Percentiles rank a stretch among this genome's conserved stretches.
Evolutionary conservation across 257 asterid genomes (phyloP).

Genomic region (Nicotiana benthamiana): DNA sequence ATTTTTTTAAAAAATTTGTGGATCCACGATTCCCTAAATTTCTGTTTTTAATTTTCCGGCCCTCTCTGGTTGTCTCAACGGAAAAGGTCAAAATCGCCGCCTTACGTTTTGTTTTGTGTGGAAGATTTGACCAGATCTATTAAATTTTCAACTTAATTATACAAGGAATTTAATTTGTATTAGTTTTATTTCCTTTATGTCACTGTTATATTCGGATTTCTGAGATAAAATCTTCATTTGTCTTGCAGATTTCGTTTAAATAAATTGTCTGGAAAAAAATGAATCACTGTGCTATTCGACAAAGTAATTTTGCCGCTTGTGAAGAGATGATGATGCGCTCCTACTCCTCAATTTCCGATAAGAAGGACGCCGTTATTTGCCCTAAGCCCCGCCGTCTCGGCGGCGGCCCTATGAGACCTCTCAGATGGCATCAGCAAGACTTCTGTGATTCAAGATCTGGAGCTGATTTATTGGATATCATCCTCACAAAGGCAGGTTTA

Average conservation of each 20-base stretch:
- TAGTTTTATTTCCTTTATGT: not conserved
- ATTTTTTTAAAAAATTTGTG: too few species aligned
- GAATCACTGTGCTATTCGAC: conserved; percentile 56
- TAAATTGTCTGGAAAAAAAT: conserved; percentile 22
- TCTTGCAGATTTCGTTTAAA: not conserved
- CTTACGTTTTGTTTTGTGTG: not conserved
- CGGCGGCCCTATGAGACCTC: conserved; percentile 36
- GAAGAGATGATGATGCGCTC: conserved; percentile 55
- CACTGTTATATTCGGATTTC: not conserved
- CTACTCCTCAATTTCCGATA: conserved; percentile 28
- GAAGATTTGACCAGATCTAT: not conserved
- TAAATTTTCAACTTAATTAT: not conserved
- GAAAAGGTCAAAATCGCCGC: not conserved
- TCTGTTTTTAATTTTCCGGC: not conserved
- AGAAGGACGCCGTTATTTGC: conserved; percentile 64
- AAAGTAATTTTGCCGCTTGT: conserved; percentile 37
- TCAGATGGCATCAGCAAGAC: conserved; percentile 83
- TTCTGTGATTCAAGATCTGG: conserved; percentile 73
- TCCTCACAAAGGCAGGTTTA: conserved; percentile 50
- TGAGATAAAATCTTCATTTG: not conserved
- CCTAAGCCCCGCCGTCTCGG: conserved; percentile 70
- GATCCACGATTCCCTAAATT: not conserved
- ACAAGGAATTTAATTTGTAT: not conserved
- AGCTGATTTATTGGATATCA: conserved; percentile 71
- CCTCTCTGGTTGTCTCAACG: not conserved